Base-by-base conservation (phyloP, 2,329 filamentous ascomycete species). In the Escovopsis sp. region DNA sequence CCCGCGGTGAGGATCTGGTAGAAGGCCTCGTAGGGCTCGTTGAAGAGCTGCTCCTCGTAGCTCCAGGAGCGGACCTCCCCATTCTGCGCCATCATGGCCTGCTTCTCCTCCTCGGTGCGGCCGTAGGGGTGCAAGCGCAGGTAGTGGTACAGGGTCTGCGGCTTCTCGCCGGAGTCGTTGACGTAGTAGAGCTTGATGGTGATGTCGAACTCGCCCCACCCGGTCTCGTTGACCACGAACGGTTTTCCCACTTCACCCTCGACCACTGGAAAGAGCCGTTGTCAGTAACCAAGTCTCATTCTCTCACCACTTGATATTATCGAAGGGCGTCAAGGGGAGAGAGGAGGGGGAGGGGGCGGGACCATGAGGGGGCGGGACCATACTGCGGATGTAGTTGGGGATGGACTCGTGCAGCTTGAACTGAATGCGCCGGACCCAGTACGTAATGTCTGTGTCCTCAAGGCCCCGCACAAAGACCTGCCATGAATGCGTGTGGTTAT, bases 351-450 rank as follows among this genome's bases (percentile, higher is more conserved):
- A 30, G 5, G 15, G 8, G 20, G 32, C 30, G 16, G 27, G 30
- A 36, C 14, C 6, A 31, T 9, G 9, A 20, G 31, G 35, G 43
- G 12, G 35, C 10, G 32, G 15, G 29, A 47, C 61, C 71, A 46
- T 60, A 74, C 75, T 94, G 51, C 91, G 82, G 16, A 91, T 74
- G 43, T 84, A 84, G 61, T 95, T 94, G 25, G 86, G 80, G 59
- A 95, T 96, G 9, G 89, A 95, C 62, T 96, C 88, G 69, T 95
- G 89, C 13, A 98, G 76, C 62, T 96, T 96, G 67, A 98, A 98
- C 60, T 95, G 88, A 1, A 98, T 89, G 54, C 94, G 89, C 44
- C 89, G 85, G 50, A 96, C 72, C 87, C 91, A 98, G 62, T 94
- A 91, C 25, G 84, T 87, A 50, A 96, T 82, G 57, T 94, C 85